Evolutionary conservation across 108 stramenopile genomes (phyloP), one percentile per base, ranked within the genome.

Genomic region (Cyclotella cryptica): DNA sequence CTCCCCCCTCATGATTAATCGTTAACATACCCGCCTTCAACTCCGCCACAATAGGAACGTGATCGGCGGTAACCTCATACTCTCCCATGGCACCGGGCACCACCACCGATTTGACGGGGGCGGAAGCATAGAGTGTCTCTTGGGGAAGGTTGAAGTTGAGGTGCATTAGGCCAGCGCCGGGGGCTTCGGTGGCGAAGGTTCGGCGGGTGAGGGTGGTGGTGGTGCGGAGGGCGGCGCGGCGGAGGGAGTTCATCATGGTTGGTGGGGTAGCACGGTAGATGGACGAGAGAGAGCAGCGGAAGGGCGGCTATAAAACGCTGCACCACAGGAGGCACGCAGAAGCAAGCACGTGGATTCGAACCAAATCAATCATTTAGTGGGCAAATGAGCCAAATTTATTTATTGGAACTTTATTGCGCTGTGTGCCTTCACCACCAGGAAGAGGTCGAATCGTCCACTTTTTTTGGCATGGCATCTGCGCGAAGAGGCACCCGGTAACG

Each of bases 41-140:
- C 72, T 98, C 96, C n/a, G 96, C 90, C 12, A 99, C 96, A 68
- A 97, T 91, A 30, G 98, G 95, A 41, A 97, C 94, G 93, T 99
- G 97, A 58, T 90, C 89, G 58, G 94, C 94, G 17, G 96, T 96
- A 17, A 99, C 92, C 77, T 97, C 98, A 84, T 97, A 99, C 86
- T 98, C 97, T 77, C 98, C 98, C 68, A 88, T 96, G 45, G 77
- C 81, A 59, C 98, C 97, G 26, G 97, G 98, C 71, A 97, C 81
- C 71, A 92, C 86, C n/a, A 96, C 95, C 22, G 81, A 81, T 40
- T 89, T 77, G 42, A 98, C 97, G 13, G 77, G 69, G 45, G 95
- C 92, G 21, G 77, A 84, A 30, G 85, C 85, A 86, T 98, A 98
- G 78, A 98, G 92, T 43, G 97, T 92, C 78, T 94, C 87, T 78